Evolutionary conservation across 2,329 filamentous ascomycete genomes (phyloP).

Genomic region (Ophiostoma ulmi): DNA sequence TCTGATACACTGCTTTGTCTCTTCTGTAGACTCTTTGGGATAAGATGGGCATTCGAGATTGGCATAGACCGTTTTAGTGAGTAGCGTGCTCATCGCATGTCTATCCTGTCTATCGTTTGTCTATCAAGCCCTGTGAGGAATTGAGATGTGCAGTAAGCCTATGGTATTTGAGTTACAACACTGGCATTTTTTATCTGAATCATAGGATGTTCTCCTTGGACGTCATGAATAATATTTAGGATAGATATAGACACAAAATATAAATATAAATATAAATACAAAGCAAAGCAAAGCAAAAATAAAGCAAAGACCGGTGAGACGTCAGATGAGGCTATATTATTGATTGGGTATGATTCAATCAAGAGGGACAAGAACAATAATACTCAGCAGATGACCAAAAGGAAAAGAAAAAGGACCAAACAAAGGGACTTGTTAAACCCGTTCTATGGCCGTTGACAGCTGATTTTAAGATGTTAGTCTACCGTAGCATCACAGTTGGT

Average conservation of each 20-base stretch:
- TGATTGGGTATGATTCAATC: background rate
- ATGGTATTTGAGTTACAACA: background rate
- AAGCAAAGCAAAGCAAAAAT: background rate
- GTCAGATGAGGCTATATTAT: background rate
- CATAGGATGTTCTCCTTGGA: background rate
- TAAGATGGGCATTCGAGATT: conserved; percentile 14
- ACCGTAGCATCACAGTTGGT: background rate
- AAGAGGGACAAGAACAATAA: background rate
- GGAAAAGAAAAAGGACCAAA: background rate
- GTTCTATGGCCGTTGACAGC: conserved; percentile 7
- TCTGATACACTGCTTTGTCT: conserved; percentile 12
- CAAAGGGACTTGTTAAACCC: background rate
- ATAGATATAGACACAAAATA: background rate
- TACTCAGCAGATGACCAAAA: background rate
- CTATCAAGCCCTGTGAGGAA: background rate
- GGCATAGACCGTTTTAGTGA: conserved; percentile 3
- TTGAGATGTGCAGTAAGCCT: background rate
- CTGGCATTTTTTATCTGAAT: background rate
- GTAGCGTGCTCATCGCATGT: conserved; percentile 1
- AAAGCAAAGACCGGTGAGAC: background rate
- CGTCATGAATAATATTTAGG: background rate
- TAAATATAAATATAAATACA: background rate
- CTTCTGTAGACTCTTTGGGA: background rate
- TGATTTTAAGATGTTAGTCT: background rate
- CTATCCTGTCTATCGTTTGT: background rate